phyloP scores from a whole-genome alignment of 805 yeast species.

The Metschnikowia sp. region DNA sequence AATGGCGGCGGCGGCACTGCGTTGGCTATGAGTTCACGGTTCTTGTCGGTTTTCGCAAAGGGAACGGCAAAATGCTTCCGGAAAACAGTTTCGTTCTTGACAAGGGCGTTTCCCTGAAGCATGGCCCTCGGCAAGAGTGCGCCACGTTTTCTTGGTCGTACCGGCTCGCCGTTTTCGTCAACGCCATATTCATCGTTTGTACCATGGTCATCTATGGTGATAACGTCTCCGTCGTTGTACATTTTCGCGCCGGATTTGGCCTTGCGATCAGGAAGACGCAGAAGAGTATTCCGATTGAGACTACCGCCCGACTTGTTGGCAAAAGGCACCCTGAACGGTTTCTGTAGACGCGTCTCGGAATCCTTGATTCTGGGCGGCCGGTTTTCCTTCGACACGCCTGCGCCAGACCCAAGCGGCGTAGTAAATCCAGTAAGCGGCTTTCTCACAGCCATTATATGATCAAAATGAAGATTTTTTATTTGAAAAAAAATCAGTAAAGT shows the following conservation, averaged over 20 bases:
- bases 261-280: slow-evolving; percentile 20
- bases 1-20: slow-evolving; percentile 70
- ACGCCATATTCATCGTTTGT: slow-evolving; percentile 22
- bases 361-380: slow-evolving; percentile 54
- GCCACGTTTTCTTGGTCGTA: slow-evolving; percentile 40
- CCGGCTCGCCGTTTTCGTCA: slow-evolving; percentile 31
- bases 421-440: slow-evolving; percentile 40
- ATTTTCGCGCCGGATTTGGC: slow-evolving; percentile 30
- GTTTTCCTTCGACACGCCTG: slow-evolving; percentile 56
- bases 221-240: slow-evolving; percentile 26
- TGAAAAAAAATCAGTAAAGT: too few species aligned
- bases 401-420: slow-evolving; percentile 62
- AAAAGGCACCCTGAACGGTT: slow-evolving; percentile 71
- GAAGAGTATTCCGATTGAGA: slow-evolving; percentile 4
- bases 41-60: slow-evolving; percentile 37
- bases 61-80: slow-evolving; percentile 62
- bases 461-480: background rate
- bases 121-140: slow-evolving; percentile 59
- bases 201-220: slow-evolving; percentile 20
- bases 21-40: slow-evolving; percentile 28
- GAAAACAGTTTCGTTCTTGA: slow-evolving; percentile 34
- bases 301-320: slow-evolving; percentile 16
- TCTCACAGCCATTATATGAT: slow-evolving; percentile 23
- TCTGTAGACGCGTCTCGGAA: slow-evolving; percentile 50
- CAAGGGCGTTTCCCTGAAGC: slow-evolving; percentile 34